phyloP scores from a whole-genome alignment of 164 flowering plant genomes.

The Cinnamomum micranthum region DNA sequence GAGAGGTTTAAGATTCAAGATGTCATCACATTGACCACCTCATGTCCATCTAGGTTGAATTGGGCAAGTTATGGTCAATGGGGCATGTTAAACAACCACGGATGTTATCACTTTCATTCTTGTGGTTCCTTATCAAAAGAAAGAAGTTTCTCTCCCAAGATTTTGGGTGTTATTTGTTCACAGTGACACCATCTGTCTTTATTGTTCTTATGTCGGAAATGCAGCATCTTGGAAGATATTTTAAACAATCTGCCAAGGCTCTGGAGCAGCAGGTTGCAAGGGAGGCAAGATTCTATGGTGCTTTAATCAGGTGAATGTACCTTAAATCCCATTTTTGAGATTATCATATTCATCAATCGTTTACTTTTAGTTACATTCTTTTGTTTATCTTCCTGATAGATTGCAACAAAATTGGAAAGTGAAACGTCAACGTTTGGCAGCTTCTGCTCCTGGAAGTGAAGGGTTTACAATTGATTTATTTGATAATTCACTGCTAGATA shows the following conservation, averaged over 20 bases:
- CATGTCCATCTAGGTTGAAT: too few species aligned
- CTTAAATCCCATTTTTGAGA: not conserved
- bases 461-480: conserved; percentile 87
- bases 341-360: not conserved
- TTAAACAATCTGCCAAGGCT: conserved; percentile 87
- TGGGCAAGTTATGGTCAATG: too few species aligned
- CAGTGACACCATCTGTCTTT: too few species aligned
- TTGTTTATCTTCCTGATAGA: conserved; percentile 29
- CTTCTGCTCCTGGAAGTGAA: conserved; percentile 64
- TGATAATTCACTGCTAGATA: conserved; percentile 58
- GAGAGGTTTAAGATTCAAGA: too few species aligned
- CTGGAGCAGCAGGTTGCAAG: conserved; percentile 80
- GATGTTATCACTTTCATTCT: too few species aligned
- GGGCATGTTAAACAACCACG: too few species aligned
- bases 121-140: too few species aligned
- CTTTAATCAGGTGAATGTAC: conserved; percentile 69
- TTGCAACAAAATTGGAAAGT: conserved; percentile 99
- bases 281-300: conserved; percentile 95
- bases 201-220: not conserved
- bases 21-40: too few species aligned
- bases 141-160: too few species aligned
- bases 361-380: not conserved
- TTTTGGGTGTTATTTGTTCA: too few species aligned
- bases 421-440: conserved; percentile 70
- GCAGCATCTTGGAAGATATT: conserved; percentile 86